Base-by-base conservation (phyloP, 2,329 filamentous ascomycete species). In the Cercospora brassicicola region DNA sequence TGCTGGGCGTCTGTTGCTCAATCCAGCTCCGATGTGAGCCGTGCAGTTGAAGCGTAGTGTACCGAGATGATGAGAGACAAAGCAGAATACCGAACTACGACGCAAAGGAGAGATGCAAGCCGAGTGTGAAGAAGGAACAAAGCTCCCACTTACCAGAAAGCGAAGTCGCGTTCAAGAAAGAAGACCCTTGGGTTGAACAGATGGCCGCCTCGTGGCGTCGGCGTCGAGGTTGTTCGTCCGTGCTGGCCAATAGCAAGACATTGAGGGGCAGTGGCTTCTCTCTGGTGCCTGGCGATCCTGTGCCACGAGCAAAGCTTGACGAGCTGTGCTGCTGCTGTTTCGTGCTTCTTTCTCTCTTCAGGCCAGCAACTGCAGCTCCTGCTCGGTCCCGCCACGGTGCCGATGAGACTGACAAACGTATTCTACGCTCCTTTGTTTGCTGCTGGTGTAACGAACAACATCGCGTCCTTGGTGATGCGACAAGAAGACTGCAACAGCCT, bases 261-360 rank as follows among this genome's bases (percentile, higher is more conserved):
- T n/a, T 7, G 55, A 36, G 28, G 53, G 53, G 23, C 28, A 26
- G 53, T 56, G 53, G 53, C 26, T 59, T 23, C 13, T 33, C 23
- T 18, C 59, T 48, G 39, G 26, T 62, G 59, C 51, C 59, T 51
- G 59, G 59, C 59, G 59, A 62, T 62, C 59, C 59, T 23, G 59
- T 55, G 45, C 45, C 26, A 55, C 61, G 31, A 36, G 55, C 55
- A 33, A 53, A 55, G 42, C 59, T 45, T 48, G 10, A 9, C 33
- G 28, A n/a, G 28, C 31, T 23, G 23, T 18, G 36, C 31, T 48
- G 36, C 61, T 63, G 23, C 59, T 13, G 33, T 45, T 48, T 61
- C n/a, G 59, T 48, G 59, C 11, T 23, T 26, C 26, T 28, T 13
- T 23, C 42, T 48, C 26, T 33, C 11, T 15, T 23, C 18, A 28